A percentile compares a stretch with the other conserved stretches of the same genome.
Evolutionary conservation across 345 rosid species (phyloP).

Genomic region (Citrus sp.): DNA sequence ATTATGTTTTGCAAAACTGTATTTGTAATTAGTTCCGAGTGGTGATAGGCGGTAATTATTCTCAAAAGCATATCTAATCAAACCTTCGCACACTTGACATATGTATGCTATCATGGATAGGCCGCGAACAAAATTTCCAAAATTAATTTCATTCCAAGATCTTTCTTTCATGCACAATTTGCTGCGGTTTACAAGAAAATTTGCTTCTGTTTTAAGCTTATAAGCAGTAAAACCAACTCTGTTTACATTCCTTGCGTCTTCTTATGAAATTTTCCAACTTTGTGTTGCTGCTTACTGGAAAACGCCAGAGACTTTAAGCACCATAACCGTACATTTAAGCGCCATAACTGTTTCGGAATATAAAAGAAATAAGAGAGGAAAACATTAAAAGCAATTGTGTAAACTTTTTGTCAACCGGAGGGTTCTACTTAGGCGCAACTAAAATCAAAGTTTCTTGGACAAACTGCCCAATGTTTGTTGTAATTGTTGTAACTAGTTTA

Average conservation of each 20-base stretch:
- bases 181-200: not conserved
- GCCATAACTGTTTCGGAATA: not conserved
- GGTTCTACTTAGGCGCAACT: too few species aligned
- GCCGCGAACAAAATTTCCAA: not conserved
- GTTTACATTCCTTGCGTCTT: not conserved
- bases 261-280: not conserved
- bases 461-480: too few species aligned
- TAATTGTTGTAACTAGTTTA: too few species aligned
- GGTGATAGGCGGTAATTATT: too few species aligned
- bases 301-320: not conserved
- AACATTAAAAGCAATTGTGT: too few species aligned
- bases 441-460: too few species aligned
- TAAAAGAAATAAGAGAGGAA: not conserved
- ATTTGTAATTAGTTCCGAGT: too few species aligned
- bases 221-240: not conserved
- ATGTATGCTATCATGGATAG: not conserved
- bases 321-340: not conserved
- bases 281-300: not conserved
- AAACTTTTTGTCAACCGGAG: too few species aligned
- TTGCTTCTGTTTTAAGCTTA: not conserved
- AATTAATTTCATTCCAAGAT: not conserved
- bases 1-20: too few species aligned
- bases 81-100: not conserved
- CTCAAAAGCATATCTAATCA: too few species aligned
- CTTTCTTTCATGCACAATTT: not conserved